Base-by-base conservation (phyloP, 129 eudicot species). In the Rutidosis leptorrhynchoides region DNA sequence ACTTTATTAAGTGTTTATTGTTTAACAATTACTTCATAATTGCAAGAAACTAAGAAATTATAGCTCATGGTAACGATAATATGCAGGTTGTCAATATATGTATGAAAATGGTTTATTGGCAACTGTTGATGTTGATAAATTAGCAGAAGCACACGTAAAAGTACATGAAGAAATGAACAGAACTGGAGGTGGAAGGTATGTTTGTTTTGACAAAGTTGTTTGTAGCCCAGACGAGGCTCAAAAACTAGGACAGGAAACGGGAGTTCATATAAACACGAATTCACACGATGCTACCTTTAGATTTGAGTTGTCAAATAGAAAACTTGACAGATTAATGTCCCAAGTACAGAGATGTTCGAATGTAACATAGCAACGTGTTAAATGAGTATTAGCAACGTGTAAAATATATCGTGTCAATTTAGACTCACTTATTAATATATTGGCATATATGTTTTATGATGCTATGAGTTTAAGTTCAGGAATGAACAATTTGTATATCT, bases 81-180 rank as follows among this genome's bases (percentile, higher is more conserved):
- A 17, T 70, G 60, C 71, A 85, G 91, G 94, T 24, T 85, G 66
- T 64, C 82, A 74, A 77, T 85, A 85, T 58, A 89, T 89, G 96
- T 89, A 72, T 8, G 74, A 45, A 19, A 22, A 72, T 2, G 85
- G 96, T n/a, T 46, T 77, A 49, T 68, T 89, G 64, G 96, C 96
- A 1, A 81, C 76, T 0, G 87, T 85, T 22, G 87, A 89, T 42
- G 84, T 89, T 24, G 69, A 72, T 21, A 81, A 67, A 79, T 64
- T 89, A 63, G 96, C 96, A 2, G 81, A 85, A 53, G 90, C 85
- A 8, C 96, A 89, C 16, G 84, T 85, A 23, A 56, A 76, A 2
- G 83, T 89, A 30, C 77, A 30, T 3, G 85, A 89, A 71, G 94
- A 67, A 64, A 85, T 89, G 94, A 79, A 79, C 72, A 62, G 65